A percentile compares a stretch with the other conserved stretches of the same genome.
phyloP scores from a whole-genome alignment of 768 basidiomycete species.

The Boletus subcaerulescens region DNA sequence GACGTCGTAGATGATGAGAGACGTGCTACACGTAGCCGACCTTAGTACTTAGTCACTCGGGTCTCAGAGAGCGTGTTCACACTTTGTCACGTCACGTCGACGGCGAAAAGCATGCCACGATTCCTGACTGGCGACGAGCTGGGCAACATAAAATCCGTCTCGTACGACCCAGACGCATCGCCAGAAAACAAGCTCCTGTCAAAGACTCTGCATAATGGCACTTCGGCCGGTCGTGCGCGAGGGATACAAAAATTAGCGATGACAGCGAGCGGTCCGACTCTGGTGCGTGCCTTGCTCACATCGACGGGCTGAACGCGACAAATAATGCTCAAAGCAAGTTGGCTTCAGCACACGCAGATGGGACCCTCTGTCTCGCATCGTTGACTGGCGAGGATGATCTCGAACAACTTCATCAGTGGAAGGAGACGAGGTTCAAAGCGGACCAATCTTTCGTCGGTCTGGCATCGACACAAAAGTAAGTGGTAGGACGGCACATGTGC shows the following conservation, averaged over 20 bases:
- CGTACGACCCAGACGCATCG: conserved; percentile 34
- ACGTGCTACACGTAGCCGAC: too few relatives aligned
- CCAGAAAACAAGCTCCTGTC: conserved; percentile 35
- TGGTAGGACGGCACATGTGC: not conserved
- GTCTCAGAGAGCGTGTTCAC: not conserved
- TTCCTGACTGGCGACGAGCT: conserved; percentile 79
- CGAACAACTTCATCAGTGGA: conserved; percentile 51
- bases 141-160: conserved; percentile 66
- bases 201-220: conserved; percentile 35
- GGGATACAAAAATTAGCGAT: conserved; percentile 41
- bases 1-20: not conserved
- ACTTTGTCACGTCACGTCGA: conserved; percentile 24
- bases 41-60: not conserved
- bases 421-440: conserved; percentile 54
- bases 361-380: conserved; percentile 45
- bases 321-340: conserved; percentile 52
- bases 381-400: conserved; percentile 43
- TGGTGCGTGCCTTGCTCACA: conserved; percentile 35
- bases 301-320: conserved; percentile 12
- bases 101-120: conserved; percentile 50
- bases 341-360: conserved; percentile 62
- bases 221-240: conserved; percentile 30
- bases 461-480: conserved; percentile 47
- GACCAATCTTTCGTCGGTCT: conserved; percentile 64
- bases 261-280: conserved; percentile 27